A percentile compares a stretch with the other conserved stretches of the same genome.
phyloP scores from a whole-genome alignment of 2,329 filamentous ascomycete species.

The Exophiala viscosa region DNA sequence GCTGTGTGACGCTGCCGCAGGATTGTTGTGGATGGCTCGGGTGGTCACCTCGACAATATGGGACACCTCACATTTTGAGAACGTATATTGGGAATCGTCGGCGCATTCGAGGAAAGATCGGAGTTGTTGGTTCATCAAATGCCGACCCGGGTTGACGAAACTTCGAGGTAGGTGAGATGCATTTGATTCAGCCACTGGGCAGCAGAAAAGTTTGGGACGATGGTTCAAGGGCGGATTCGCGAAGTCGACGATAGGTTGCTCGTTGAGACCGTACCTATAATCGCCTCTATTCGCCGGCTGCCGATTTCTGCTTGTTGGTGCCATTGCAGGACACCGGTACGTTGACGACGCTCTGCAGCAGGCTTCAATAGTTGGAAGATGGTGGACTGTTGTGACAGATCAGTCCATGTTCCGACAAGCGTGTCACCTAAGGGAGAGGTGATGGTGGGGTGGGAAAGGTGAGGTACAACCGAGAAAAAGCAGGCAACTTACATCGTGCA shows the following conservation, averaged over 20 bases:
- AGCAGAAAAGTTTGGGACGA: slow-evolving; percentile 20
- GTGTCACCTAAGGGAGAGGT: not conserved
- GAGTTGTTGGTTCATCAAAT: slow-evolving; percentile 22
- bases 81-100: slow-evolving; percentile 13
- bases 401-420: not conserved
- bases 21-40: slow-evolving; percentile 9
- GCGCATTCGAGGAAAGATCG: slow-evolving; percentile 23
- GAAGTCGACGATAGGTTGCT: slow-evolving; percentile 1
- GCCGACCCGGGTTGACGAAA: slow-evolving; percentile 23
- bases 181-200: slow-evolving; percentile 19
- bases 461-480: not conserved
- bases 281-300: not conserved
- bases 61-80: slow-evolving; percentile 20
- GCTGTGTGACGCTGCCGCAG: not conserved
- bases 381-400: not conserved
- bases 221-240: slow-evolving; percentile 11
- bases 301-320: not conserved
- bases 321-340: not conserved
- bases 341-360: not conserved
- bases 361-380: not conserved
- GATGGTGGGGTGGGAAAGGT: not conserved
- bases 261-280: slow-evolving; percentile 1
- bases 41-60: slow-evolving; percentile 24
- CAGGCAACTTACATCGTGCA: no score
- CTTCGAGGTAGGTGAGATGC: slow-evolving; percentile 16